Base-by-base conservation (phyloP, 345 rosid species). In the Abelmoschus esculentus region DNA sequence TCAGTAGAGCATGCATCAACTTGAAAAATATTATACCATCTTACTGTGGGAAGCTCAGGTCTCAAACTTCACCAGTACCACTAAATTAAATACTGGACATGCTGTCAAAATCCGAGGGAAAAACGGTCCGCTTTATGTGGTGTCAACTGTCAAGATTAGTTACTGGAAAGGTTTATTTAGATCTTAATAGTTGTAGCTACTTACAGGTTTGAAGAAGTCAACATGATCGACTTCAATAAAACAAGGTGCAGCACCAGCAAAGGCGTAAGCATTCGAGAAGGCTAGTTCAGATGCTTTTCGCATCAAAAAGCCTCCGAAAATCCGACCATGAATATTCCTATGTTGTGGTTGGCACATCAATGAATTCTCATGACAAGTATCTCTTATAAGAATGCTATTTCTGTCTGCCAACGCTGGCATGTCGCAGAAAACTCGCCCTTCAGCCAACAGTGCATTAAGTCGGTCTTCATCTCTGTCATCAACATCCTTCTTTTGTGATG, bases 331-430 rank as follows among this genome's bases (percentile, higher is more conserved):
- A 69, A 84, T 83, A 78, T 90, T 93, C 72, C 93, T 81, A 76
- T 90, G 97, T 67, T 93, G 97, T 11, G 96, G 96, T 76, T 89
- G 97, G 74, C 97, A 90, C 13, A 93, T 82, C 83, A 89, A 71
- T 6, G 91, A 89, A 76, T 90, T 86, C 75, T 82, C 89, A 74
- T 79, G 89, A 54, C 77, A 69, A 58, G 98, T 87, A 60, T 87
- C 87, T 36, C 73, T 75, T 49, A 89, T 87, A 50, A 92, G 87
- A 80, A 92, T 89, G 86, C 96, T 90, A 73, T 92, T 86, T 72
- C 96, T 83, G 71, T 93, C 90, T 9, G 93, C 98, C 75, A 93
- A 77, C 40, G 98, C 98, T 26, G 93, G 97, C 97, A 93, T 86
- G 85, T 93, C 97, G 66, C 83, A 72, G 77, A 93, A 86, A 34